These are phyloP conservation scores for Vaccinium myrtillus DNA, from an alignment of 148 eudicot species.

Conservation along the genomic window DNA sequence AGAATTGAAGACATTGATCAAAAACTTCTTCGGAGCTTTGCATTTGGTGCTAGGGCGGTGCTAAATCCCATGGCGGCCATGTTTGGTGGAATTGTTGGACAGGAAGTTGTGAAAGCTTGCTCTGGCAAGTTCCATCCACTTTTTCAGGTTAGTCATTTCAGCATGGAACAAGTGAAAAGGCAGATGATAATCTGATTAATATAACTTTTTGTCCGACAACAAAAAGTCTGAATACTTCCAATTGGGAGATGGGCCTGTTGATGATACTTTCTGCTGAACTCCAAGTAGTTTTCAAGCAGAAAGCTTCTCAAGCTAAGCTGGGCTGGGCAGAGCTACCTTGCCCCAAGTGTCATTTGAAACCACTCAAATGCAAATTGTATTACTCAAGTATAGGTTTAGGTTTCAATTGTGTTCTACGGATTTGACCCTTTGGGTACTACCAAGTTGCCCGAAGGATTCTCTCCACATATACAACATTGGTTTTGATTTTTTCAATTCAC, in stretches of 20 bases:
- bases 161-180: not conserved
- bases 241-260: not conserved
- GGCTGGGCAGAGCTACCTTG: not conserved
- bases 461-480: too few species aligned
- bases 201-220: not conserved
- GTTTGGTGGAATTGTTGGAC: slow-evolving; percentile 96
- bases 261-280: not conserved
- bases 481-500: too few species aligned
- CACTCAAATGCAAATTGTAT: not conserved
- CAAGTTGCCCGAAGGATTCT: too few species aligned
- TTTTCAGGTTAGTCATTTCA: slow-evolving; percentile 54
- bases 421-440: too few species aligned
- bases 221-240: not conserved
- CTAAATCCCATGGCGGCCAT: slow-evolving; percentile 96
- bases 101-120: slow-evolving; percentile 94
- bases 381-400: not conserved
- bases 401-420: too few species aligned
- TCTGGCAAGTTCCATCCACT: slow-evolving; percentile 96
- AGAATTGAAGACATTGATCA: slow-evolving; percentile 63
- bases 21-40: slow-evolving; percentile 64
- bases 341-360: not conserved
- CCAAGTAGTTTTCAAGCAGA: not conserved
- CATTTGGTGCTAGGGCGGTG: slow-evolving; percentile 84
- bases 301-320: not conserved
- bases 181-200: not conserved